These are phyloP conservation scores for Populus nigra DNA, from an alignment of 345 rosid species.

Conservation along the genomic window DNA sequence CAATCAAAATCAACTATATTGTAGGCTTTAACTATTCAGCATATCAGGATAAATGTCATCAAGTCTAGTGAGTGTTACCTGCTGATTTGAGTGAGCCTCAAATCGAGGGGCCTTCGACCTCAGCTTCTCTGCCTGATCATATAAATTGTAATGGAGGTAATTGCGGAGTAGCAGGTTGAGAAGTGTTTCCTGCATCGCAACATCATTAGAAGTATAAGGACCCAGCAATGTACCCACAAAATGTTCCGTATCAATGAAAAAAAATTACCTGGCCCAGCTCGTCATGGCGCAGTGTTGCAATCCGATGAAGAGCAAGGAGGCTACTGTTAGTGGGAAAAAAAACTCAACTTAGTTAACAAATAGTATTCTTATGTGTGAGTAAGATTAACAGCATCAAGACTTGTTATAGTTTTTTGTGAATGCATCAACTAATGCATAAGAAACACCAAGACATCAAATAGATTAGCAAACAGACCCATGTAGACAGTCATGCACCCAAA, in stretches of 20 bases:
- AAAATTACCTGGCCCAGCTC: conserved; percentile 76
- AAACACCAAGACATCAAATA: neutral
- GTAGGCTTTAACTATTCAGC: neutral
- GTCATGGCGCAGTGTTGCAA: conserved; percentile 82
- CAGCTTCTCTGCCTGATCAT: conserved; percentile 89
- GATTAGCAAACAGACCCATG: neutral
- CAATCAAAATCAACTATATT: neutral
- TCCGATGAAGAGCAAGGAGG: conserved; percentile 77
- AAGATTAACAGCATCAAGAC: neutral
- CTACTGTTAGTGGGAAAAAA: conserved; percentile 37
- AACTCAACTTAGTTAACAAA: neutral
- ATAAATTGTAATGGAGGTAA: conserved; percentile 76
- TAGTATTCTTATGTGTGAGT: neutral
- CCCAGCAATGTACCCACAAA: neutral
- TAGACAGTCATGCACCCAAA: neutral
- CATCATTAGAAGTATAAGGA: conserved; percentile 19
- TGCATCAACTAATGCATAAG: neutral
- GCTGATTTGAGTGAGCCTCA: conserved; percentile 94
- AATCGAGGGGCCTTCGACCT: conserved; percentile 85
- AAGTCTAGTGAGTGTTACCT: conserved; percentile 32
- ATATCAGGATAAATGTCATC: neutral
- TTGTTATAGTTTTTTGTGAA: neutral
- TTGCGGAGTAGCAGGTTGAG: conserved; percentile 77
- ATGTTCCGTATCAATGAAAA: neutral
- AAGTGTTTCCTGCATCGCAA: conserved; percentile 73